Evolutionary conservation across 1,284 basidiomycete species (phyloP), one percentile per base, ranked within the genome.

Genomic region (Mycocalia duriaeana): DNA sequence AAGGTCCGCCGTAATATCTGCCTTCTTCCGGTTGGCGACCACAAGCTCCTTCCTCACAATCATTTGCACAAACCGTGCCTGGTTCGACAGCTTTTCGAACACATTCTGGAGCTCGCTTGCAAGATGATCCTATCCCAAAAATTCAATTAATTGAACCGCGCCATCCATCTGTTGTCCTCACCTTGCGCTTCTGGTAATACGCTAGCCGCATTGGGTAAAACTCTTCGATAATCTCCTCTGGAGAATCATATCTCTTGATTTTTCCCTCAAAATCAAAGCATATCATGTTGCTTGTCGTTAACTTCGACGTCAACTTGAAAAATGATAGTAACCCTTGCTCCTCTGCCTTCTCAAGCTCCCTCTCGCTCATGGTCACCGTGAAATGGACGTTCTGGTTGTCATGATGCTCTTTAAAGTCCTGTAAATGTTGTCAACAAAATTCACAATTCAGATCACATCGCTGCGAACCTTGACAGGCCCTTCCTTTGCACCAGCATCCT

Each of bases 341-440:
- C 59, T 94, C 91, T 2, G 94, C 91, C 62, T 91, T 91, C 57
- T 89, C 80, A 56, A 96, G 77, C 46, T 88, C 88, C 57, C 87
- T 88, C 44, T 86, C 79, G 5, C 75, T 73, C 82, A 99, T 89
- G 42, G 81, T 84, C 35, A 99, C 69, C 35, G 89, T 74, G 63
- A 98, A 98, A 68, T 96, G 91, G 18, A 99, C 87, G 44, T 93
- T 89, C 51, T 84, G 79, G 56, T 94, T 95, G 59, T 94, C 94
- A 60, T 98, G 92, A 59, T 96, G 87, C 67, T 97, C 93, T 70
- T 94, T 91, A 70, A 93, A 96, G 63, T 96, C 93, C 93, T 94
- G n/a, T n/a, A n/a, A n/a, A n/a, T n/a, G n/a, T n/a, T n/a, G n/a
- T n/a, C n/a, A n/a, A n/a, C n/a, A n/a, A n/a, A 42, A 3, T 51